Evolutionary conservation across 352 stramenopile species (phyloP).

Genomic region (Phytophthora sp.): DNA sequence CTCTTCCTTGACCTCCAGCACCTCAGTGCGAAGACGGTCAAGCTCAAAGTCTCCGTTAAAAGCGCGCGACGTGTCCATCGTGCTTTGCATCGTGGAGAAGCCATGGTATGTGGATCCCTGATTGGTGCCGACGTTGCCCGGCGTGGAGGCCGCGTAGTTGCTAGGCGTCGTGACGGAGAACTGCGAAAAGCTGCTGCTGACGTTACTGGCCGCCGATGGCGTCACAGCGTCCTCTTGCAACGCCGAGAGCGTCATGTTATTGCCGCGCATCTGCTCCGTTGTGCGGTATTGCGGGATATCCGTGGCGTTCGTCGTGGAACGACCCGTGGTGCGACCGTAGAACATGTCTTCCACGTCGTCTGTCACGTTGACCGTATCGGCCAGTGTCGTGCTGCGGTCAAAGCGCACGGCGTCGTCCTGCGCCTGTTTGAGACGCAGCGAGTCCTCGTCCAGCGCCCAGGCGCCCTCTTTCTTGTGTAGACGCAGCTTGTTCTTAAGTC

Average conservation of each 20-base stretch:
- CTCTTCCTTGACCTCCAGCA: conserved; percentile 71
- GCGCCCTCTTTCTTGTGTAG: conserved; percentile 47
- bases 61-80: background rate
- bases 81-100: conserved; percentile 11
- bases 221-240: conserved; percentile 66
- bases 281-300: conserved; percentile 52
- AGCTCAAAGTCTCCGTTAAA: conserved; percentile 27
- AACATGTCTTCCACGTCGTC: conserved; percentile 81
- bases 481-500: conserved; percentile 72
- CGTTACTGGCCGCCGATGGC: conserved; percentile 42
- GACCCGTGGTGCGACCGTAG: conserved; percentile 38
- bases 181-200: conserved; percentile 45
- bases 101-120: conserved; percentile 22
- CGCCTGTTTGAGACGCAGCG: conserved; percentile 51
- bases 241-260: conserved; percentile 45
- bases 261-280: conserved; percentile 63
- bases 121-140: conserved; percentile 10
- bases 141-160: conserved; percentile 32
- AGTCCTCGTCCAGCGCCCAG: conserved; percentile 45
- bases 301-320: conserved; percentile 26
- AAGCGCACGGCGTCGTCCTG: conserved; percentile 44
- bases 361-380: conserved; percentile 47
- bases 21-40: conserved; percentile 53
- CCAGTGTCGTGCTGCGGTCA: conserved; percentile 43
- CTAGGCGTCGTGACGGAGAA: conserved; percentile 35